A percentile compares a stretch with the other conserved stretches of the same genome.
These are phyloP conservation scores for Hanseniaspora singularis DNA, from an alignment of 805 yeast species.

Conservation along the genomic window DNA sequence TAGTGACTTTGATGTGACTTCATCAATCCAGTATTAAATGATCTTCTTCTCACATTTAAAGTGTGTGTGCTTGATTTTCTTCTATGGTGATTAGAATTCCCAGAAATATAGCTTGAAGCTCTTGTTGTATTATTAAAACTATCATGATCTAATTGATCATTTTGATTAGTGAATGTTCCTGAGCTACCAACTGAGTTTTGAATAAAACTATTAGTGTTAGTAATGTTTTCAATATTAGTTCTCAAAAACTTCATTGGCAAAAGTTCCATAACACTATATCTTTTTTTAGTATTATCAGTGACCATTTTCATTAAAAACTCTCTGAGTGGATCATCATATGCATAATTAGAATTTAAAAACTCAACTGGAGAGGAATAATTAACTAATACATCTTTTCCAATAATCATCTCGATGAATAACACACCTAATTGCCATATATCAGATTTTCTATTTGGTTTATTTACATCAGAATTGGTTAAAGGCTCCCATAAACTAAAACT, in stretches of 20 bases:
- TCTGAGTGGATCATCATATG: conserved; percentile 44
- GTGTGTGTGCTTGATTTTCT: conserved; percentile 22
- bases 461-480: conserved; percentile 35
- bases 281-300: conserved; percentile 48
- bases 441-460: conserved; percentile 59
- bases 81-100: neutral
- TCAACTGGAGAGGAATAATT: conserved; percentile 51
- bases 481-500: conserved; percentile 63
- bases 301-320: conserved; percentile 61
- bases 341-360: conserved; percentile 36
- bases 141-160: conserved; percentile 18
- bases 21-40: conserved; percentile 33
- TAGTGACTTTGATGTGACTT: conserved; percentile 16
- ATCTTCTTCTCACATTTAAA: conserved; percentile 29
- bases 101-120: neutral
- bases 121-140: neutral
- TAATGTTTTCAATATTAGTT: conserved; percentile 41
- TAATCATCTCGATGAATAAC: conserved; percentile 51
- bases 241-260: conserved; percentile 74
- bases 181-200: conserved; percentile 13
- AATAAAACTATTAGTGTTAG: conserved; percentile 20
- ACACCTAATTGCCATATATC: conserved; percentile 94
- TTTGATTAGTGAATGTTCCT: conserved; percentile 10
- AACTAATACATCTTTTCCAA: conserved; percentile 45
- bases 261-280: conserved; percentile 76